phyloP scores from a whole-genome alignment of 805 yeast genomes.

The Ogataea nakhonphanomensis region DNA sequence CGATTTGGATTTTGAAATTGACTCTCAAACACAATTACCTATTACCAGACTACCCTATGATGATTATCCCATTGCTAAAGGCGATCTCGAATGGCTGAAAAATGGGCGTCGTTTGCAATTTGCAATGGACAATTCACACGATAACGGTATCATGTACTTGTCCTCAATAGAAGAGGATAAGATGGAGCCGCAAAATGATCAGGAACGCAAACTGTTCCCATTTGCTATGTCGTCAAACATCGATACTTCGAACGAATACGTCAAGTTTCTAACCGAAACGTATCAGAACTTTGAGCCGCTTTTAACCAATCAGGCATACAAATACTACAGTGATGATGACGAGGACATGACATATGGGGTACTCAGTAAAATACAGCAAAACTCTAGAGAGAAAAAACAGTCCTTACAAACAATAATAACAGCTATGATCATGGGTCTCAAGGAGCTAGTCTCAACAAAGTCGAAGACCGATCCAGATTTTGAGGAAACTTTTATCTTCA shows the following conservation, averaged over 20 bases:
- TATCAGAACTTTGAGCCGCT: slow-evolving; percentile 53
- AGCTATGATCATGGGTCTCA: slow-evolving; percentile 29
- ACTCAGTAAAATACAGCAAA: slow-evolving; percentile 33
- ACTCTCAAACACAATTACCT: slow-evolving; percentile 24
- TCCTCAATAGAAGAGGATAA: slow-evolving; percentile 23
- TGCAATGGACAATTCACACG: slow-evolving; percentile 43
- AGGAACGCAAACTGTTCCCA: slow-evolving; percentile 42
- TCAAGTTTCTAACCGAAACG: slow-evolving; percentile 44
- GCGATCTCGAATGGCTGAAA: slow-evolving; percentile 33
- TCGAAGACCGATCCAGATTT: slow-evolving; percentile 19
- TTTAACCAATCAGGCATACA: slow-evolving; percentile 41
- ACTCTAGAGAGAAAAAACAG: slow-evolving; percentile 35
- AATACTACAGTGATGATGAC: slow-evolving; percentile 29
- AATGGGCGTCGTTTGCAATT: slow-evolving; percentile 39
- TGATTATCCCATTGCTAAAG: slow-evolving; percentile 31
- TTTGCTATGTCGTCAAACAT: slow-evolving; percentile 35
- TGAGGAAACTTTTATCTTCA: slow-evolving; percentile 23
- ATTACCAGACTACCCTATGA: slow-evolving; percentile 34
- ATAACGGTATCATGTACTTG: slow-evolving; percentile 39
- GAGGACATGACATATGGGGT: slow-evolving; percentile 32
- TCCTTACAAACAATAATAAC: slow-evolving; percentile 30
- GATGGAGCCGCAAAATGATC: slow-evolving; percentile 19
- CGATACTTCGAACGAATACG: slow-evolving; percentile 40
- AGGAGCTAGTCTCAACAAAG: slow-evolving; percentile 29
- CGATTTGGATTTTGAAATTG: slow-evolving; percentile 22